Evolutionary conservation across 495 filamentous ascomycete genomes (phyloP), one percentile per base, ranked within the genome.

Genomic region (Aeminium ludgeri): DNA sequence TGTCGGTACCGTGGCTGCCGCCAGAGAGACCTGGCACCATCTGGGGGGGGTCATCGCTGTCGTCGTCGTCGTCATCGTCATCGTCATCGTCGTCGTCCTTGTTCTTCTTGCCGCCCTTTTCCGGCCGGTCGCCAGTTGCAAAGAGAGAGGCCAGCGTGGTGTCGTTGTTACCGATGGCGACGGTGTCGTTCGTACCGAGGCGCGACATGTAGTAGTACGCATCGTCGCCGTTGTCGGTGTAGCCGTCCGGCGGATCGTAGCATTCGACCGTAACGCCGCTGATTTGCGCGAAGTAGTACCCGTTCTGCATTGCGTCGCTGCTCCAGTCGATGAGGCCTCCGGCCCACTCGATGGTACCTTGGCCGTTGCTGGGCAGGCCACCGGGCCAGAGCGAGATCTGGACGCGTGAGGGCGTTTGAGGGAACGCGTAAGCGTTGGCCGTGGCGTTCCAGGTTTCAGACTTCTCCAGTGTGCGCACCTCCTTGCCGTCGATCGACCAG

Each of bases 331-430:
- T 84, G 42, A 68, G 60, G 45, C 89, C 89, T 51, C 89, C 89
- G 11, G 89, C 79, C 89, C 89, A 97, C 35, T 73, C 70, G 46
- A 94, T 73, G 12, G 89, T 96, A 45, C 91, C 89, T 52, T 76
- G 41, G 20, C 72, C 80, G 55, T 92, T 94, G 59, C 71, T 69
- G 16, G 74, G 59, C 34, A 77, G 68, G 52, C 89, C 89, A 48
- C 82, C 89, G 43, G 89, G 91, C 89, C 89, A 97, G 55, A 96
- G 73, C 10, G 91, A 96, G 46, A 97, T 66, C 64, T 95, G 81
- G 38, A 97, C 72, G 48, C 89, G 82, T n/a, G 91, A 59, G 2
- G 89, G 89, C 2, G 84, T 92, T 62, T 95, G 89, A 13, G 89
- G 89, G 68, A 72, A 97, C 51, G 80, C 65, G 72, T 78, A 97